These are phyloP conservation scores for Paracamarosporium sp. DNA, from an alignment of 2,329 filamentous ascomycete genomes.

Conservation along the genomic window DNA sequence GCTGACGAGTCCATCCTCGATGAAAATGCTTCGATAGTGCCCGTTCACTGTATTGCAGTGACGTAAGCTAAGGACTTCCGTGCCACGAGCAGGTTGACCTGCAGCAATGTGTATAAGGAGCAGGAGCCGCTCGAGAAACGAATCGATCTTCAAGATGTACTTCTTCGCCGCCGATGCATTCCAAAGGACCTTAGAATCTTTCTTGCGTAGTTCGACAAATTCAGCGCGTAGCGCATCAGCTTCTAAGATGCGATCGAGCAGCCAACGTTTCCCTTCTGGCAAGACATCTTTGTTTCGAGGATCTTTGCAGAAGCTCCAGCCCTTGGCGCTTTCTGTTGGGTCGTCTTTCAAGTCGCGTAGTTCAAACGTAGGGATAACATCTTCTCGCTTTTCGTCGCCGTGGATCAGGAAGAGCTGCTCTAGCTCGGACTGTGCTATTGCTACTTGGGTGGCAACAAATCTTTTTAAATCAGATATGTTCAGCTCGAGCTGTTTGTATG, in stretches of 20 bases:
- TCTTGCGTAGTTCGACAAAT: background rate
- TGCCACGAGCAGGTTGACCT: background rate
- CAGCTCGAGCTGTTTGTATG: background rate
- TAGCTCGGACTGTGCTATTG: too few species aligned
- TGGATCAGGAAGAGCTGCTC: background rate
- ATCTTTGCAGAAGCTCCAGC: background rate
- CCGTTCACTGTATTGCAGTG: background rate
- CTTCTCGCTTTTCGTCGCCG: background rate
- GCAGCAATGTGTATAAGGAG: background rate
- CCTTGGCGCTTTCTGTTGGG: background rate
- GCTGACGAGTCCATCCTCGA: conserved; percentile 19
- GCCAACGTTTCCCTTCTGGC: background rate
- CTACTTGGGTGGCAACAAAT: too few species aligned
- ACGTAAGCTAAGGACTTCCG: background rate
- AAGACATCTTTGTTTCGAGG: background rate
- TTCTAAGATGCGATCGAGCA: background rate
- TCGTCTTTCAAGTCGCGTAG: background rate
- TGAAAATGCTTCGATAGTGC: conserved; percentile 12
- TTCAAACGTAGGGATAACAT: background rate
- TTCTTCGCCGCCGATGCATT: background rate
- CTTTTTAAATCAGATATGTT: too few species aligned
- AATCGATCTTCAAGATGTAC: background rate
- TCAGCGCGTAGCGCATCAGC: too few species aligned
- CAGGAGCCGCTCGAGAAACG: background rate
- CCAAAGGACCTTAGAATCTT: background rate